Percentiles rank a stretch among this genome's conserved stretches.
phyloP scores from a whole-genome alignment of 2,329 filamentous ascomycete genomes.

The Scedosporium dehoogii region DNA sequence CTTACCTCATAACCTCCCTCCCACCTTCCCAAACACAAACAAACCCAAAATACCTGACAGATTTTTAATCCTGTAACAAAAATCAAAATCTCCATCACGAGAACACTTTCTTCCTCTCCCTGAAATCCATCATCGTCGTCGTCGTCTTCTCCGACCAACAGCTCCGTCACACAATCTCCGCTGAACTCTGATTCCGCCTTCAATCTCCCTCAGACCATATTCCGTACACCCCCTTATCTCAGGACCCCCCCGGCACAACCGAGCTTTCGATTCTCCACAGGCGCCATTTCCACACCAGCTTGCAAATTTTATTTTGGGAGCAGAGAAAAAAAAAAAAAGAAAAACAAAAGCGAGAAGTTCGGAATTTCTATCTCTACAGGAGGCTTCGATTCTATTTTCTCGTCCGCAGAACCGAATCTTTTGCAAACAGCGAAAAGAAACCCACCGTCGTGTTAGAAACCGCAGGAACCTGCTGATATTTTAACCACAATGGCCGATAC shows the following conservation, averaged over 20 bases:
- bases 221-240: not conserved
- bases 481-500: slow-evolving; percentile 1
- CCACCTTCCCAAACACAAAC: not conserved
- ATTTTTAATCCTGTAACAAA: not conserved
- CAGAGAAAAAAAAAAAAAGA: not conserved
- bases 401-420: not conserved
- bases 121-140: not conserved
- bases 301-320: not conserved
- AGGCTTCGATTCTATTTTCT: not conserved
- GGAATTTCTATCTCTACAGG: not conserved
- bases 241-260: not conserved
- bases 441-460: not conserved
- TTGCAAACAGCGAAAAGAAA: not conserved
- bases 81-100: not conserved
- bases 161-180: not conserved
- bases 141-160: not conserved
- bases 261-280: not conserved
- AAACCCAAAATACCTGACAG: not conserved
- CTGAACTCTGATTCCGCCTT: not conserved
- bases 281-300: not conserved
- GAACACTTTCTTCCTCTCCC: not conserved
- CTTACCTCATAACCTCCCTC: not conserved
- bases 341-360: not conserved
- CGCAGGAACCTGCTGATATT: not conserved
- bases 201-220: not conserved